Conservation (phyloP, 1,284 basidiomycete species). For the Apiotrichum veenhuisii region DNA sequence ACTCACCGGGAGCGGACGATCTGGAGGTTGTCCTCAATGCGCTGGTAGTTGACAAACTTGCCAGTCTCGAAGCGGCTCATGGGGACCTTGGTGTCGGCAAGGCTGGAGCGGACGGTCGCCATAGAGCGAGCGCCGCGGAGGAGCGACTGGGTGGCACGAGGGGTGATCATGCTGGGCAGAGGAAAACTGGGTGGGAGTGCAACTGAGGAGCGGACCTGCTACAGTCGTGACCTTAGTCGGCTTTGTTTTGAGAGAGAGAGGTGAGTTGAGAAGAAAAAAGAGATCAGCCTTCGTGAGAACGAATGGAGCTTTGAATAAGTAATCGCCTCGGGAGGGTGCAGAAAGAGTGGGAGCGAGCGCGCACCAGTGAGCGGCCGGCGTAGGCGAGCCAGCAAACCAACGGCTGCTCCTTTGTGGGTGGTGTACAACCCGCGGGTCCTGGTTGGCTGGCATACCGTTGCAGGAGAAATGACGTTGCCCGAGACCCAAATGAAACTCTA, state of each 20-base stretch:
- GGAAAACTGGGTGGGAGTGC: not conserved
- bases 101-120: conserved; percentile 50
- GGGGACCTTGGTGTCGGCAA: conserved; percentile 86
- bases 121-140: conserved; percentile 36
- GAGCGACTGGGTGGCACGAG: conserved; percentile 30
- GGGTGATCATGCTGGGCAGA: conserved; percentile 28
- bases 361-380: no score
- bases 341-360: not conserved
- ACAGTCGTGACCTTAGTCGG: conserved; percentile 6
- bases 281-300: not conserved
- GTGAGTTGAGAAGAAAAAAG: not conserved
- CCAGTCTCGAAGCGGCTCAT: conserved; percentile 82
- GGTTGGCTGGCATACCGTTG: not conserved
- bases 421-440: not conserved
- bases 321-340: not conserved
- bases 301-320: not conserved
- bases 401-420: not conserved
- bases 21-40: conserved; percentile 90
- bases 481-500: not conserved
- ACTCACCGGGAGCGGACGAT: conserved; percentile 74
- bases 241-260: conserved; percentile 6
- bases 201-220: not conserved
- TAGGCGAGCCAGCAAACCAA: not conserved
- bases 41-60: conserved; percentile 91
- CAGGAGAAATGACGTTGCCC: conserved; percentile 7